phyloP scores from a whole-genome alignment of 2,329 filamentous ascomycete genomes.

The Trichoderma citrinoviride region DNA sequence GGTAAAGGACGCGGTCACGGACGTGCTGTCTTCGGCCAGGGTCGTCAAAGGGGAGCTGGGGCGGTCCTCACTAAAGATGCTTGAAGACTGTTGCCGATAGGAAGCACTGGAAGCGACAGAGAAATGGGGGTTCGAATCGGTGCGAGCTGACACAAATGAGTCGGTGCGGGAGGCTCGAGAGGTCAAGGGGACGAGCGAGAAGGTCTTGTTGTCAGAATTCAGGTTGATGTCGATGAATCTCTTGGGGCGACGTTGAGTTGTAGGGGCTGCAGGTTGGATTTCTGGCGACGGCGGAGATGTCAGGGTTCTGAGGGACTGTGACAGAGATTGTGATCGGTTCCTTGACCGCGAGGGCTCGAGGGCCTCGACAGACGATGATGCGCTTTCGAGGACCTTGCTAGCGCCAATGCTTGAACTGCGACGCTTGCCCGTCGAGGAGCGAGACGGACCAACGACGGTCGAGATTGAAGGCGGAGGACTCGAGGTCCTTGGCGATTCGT shows the following conservation, averaged over 20 bases:
- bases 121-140: conserved; percentile 33
- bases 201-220: conserved; percentile 59
- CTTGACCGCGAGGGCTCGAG: conserved; percentile 1
- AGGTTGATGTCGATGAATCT: conserved; percentile 50
- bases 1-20: conserved; percentile 25
- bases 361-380: neutral
- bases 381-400: neutral
- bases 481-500: conserved; percentile 5
- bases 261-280: conserved; percentile 27
- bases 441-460: neutral
- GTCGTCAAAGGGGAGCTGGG: conserved; percentile 50
- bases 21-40: conserved; percentile 39
- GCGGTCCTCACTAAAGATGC: conserved; percentile 47
- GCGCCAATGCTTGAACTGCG: conserved; percentile 5
- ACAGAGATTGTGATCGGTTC: conserved; percentile 7
- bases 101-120: conserved; percentile 47
- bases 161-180: conserved; percentile 28
- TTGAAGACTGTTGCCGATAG: conserved; percentile 48
- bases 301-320: conserved; percentile 18
- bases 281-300: conserved; percentile 23
- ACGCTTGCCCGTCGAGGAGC: neutral
- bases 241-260: conserved; percentile 28
- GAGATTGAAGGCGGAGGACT: neutral
- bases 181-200: conserved; percentile 46
- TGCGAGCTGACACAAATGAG: conserved; percentile 36